Conservation (phyloP, 805 yeast species). For the Lipomyces mesembrius region DNA sequence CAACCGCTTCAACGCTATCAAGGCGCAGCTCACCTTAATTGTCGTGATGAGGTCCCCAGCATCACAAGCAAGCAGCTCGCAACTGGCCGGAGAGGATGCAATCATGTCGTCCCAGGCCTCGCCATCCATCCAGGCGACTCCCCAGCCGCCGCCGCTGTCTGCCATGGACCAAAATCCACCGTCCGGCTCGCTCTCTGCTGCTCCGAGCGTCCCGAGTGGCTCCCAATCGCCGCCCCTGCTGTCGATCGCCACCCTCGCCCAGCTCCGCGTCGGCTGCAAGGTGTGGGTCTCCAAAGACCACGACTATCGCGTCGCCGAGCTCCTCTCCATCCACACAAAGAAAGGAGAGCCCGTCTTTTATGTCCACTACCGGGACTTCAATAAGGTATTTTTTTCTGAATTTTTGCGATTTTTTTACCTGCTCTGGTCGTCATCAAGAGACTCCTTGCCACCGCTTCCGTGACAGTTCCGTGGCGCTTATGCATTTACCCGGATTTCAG, state of each 20-base stretch:
- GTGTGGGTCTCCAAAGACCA: constrained; percentile 82
- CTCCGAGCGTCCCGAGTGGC: constrained; percentile 9
- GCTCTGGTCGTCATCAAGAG: background rate
- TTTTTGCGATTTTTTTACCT: constrained; percentile 8
- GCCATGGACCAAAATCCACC: background rate
- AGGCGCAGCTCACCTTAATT: background rate
- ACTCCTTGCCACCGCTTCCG: background rate
- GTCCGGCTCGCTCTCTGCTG: background rate
- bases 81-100: constrained; percentile 1
- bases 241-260: constrained; percentile 35
- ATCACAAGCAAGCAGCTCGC: constrained; percentile 3
- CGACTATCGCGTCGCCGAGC: constrained; percentile 80
- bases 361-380: constrained; percentile 92
- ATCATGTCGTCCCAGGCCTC: constrained; percentile 11
- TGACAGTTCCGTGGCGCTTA: background rate
- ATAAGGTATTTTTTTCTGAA: constrained; percentile 54
- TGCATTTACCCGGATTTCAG: background rate
- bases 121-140: constrained; percentile 7
- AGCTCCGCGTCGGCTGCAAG: constrained; percentile 67
- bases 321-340: constrained; percentile 72
- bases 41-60: background rate
- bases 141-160: constrained; percentile 7
- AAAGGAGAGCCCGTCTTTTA: constrained; percentile 82
- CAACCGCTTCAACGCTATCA: background rate
- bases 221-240: constrained; percentile 34